These are phyloP conservation scores for Boletus subparvulus DNA, from an alignment of 768 basidiomycete genomes.

Conservation along the genomic window DNA sequence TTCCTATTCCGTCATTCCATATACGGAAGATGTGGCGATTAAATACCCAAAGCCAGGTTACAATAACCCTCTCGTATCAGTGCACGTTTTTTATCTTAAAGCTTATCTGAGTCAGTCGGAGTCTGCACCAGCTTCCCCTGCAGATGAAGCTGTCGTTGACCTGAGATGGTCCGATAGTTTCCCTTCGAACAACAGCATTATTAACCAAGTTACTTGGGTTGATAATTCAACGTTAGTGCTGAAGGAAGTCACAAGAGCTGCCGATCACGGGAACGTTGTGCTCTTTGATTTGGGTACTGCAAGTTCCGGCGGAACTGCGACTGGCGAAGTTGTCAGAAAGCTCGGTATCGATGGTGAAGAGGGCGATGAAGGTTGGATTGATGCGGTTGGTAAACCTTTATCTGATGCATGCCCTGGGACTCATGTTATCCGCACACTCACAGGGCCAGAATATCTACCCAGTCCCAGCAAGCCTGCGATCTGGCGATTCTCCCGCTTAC, in stretches of 20 bases:
- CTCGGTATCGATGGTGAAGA: conserved; percentile 84
- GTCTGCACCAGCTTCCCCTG: conserved; percentile 30
- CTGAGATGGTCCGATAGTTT: conserved; percentile 68
- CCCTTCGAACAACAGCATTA: conserved; percentile 59
- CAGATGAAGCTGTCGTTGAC: conserved; percentile 48
- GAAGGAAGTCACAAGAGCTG: conserved; percentile 86
- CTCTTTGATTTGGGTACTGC: conserved; percentile 58
- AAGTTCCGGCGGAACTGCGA: conserved; percentile 28
- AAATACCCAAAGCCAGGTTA: conserved; percentile 90
- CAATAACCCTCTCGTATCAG: conserved; percentile 80
- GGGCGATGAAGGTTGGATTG: conserved; percentile 94
- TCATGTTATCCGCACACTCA: conserved; percentile 15
- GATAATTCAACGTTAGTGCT: conserved; percentile 68
- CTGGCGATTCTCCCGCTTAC: conserved; percentile 60
- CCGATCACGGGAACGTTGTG: conserved; percentile 76
- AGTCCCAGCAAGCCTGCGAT: conserved; percentile 46
- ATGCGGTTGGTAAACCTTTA: conserved; percentile 55
- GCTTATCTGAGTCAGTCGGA: conserved; percentile 43
- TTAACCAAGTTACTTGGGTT: conserved; percentile 89
- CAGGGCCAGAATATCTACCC: conserved; percentile 66
- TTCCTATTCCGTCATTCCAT: conserved; percentile 70
- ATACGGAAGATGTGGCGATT: conserved; percentile 62
- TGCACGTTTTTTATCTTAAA: conserved; percentile 79
- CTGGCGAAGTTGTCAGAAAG: conserved; percentile 64
- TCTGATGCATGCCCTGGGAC: conserved; percentile 2